phyloP scores from a whole-genome alignment of 306 rosid species.

The Lupinus albus region DNA sequence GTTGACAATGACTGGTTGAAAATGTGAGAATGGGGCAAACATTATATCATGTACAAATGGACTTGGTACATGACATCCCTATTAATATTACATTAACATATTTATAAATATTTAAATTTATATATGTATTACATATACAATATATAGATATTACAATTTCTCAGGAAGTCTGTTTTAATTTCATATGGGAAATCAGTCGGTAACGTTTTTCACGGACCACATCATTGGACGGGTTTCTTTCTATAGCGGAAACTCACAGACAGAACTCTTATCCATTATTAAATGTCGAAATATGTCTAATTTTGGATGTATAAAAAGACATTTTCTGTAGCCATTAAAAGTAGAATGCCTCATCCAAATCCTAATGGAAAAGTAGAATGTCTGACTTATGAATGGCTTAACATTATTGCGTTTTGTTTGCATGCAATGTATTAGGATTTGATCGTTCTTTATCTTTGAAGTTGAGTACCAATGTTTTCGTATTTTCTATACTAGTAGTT shows the following conservation, averaged over 20 bases:
- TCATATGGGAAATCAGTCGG: too few species aligned
- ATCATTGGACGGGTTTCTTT: neutral
- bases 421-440: neutral
- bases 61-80: too few species aligned
- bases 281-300: neutral
- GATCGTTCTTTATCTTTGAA: conserved; percentile 2
- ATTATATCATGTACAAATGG: too few species aligned
- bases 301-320: neutral
- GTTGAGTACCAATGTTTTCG: neutral
- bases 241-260: neutral
- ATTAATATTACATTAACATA: too few species aligned
- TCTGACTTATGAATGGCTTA: neutral
- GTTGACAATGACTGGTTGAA: too few species aligned
- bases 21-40: too few species aligned
- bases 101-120: too few species aligned
- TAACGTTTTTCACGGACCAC: too few species aligned
- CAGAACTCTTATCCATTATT: neutral
- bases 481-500: too few species aligned
- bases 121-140: too few species aligned
- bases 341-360: neutral
- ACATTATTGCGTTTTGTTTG: neutral
- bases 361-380: neutral
- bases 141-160: too few species aligned
- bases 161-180: too few species aligned
- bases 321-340: neutral